These are phyloP conservation scores for Torulaspora globosa DNA, from an alignment of 1,139 yeast genomes.

Conservation along the genomic window DNA sequence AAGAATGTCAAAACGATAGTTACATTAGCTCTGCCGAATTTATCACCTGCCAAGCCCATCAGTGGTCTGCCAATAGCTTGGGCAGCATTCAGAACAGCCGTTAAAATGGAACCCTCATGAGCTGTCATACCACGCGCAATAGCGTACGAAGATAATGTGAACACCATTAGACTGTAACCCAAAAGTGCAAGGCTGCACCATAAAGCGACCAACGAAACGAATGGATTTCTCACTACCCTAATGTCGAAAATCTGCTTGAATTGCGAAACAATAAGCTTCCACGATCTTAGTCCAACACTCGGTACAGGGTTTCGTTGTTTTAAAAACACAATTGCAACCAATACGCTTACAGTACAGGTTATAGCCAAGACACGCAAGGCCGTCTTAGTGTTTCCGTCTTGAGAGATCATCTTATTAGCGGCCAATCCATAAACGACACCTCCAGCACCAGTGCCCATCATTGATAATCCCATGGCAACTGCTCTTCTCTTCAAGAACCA, in stretches of 20 bases:
- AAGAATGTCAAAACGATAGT: slow-evolving; percentile 34
- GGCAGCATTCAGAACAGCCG: slow-evolving; percentile 59
- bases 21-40: slow-evolving; percentile 53
- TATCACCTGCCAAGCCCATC: slow-evolving; percentile 55
- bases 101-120: slow-evolving; percentile 54
- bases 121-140: slow-evolving; percentile 52
- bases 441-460: slow-evolving; percentile 62
- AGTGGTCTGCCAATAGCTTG: slow-evolving; percentile 63
- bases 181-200: slow-evolving; percentile 56
- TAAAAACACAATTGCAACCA: slow-evolving; percentile 43
- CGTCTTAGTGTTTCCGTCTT: slow-evolving; percentile 60
- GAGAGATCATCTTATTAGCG: slow-evolving; percentile 40
- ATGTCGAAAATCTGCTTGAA: slow-evolving; percentile 16
- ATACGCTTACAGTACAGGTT: slow-evolving; percentile 39
- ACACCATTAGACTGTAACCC: slow-evolving; percentile 56
- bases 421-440: slow-evolving; percentile 44
- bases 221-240: slow-evolving; percentile 19
- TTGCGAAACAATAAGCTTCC: slow-evolving; percentile 16
- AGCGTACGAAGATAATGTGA: slow-evolving; percentile 58
- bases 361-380: slow-evolving; percentile 59
- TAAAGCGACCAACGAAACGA: slow-evolving; percentile 37
- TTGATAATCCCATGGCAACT: slow-evolving; percentile 52
- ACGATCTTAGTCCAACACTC: slow-evolving; percentile 28
- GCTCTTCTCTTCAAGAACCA: slow-evolving; percentile 60
- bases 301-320: slow-evolving; percentile 44